Conservation (phyloP, 179 eudicot genomes). For the Pouteria campechiana region DNA sequence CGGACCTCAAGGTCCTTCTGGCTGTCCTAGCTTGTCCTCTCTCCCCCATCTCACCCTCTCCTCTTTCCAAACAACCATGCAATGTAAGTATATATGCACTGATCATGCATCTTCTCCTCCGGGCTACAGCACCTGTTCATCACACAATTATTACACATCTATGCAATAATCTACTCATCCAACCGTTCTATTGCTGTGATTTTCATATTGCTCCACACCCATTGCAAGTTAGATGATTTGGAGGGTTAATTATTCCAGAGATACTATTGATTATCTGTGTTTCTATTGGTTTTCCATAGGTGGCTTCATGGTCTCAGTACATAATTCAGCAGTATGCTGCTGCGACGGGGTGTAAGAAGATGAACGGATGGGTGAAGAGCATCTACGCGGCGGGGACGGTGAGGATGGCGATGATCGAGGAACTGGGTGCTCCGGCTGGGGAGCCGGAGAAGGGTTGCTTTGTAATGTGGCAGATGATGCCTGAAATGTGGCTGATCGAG, state of each 20-base stretch:
- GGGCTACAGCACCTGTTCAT: too few relatives aligned
- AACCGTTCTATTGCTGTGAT: background rate
- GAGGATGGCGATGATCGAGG: conserved; percentile 70
- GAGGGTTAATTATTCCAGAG: too few relatives aligned
- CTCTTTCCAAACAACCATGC: conserved; percentile 15
- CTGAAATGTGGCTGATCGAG: conserved; percentile 82
- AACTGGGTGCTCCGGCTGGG: conserved; percentile 29
- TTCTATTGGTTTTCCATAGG: conserved; percentile 19
- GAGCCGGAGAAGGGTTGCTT: conserved; percentile 69
- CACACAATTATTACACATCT: too few relatives aligned
- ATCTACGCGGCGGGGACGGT: conserved; percentile 80
- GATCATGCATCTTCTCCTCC: background rate
- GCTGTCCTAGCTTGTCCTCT: conserved; percentile 95
- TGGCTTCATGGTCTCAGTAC: conserved; percentile 74
- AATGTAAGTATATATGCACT: conserved; percentile 17
- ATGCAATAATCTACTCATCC: too few relatives aligned
- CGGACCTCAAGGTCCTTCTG: conserved; percentile 63
- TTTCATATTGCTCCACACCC: background rate
- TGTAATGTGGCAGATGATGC: conserved; percentile 93
- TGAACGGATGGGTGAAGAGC: conserved; percentile 53
- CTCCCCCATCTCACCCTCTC: conserved; percentile 51
- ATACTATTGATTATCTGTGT: too few relatives aligned
- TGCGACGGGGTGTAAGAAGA: conserved; percentile 80
- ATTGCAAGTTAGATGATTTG: background rate
- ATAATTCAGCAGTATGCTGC: conserved; percentile 86